These are phyloP conservation scores for Nakaseomyces uthaithaninus DNA, from an alignment of 1,139 yeast genomes.

Conservation along the genomic window DNA sequence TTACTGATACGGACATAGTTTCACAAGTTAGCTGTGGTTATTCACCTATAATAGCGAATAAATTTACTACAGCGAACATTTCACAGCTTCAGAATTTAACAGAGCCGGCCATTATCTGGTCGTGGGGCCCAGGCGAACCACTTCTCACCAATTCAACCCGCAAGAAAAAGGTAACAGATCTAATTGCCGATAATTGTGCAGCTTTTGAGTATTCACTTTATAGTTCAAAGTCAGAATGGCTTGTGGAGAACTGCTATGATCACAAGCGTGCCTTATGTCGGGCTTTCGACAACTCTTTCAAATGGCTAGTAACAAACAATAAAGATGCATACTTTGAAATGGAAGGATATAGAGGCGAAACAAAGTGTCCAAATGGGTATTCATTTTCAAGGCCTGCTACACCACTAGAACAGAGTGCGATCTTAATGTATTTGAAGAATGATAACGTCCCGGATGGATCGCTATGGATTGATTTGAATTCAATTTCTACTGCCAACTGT, in stretches of 20 bases:
- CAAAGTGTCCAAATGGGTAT: slow-evolving; percentile 47
- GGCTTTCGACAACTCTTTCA: slow-evolving; percentile 33
- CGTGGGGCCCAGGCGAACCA: slow-evolving; percentile 62
- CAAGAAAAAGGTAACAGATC: slow-evolving; percentile 14
- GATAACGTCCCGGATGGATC: slow-evolving; percentile 11
- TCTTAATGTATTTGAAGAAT: slow-evolving; percentile 24
- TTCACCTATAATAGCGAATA: slow-evolving; percentile 46
- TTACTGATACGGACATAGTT: slow-evolving; percentile 35
- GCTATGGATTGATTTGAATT: slow-evolving; percentile 81
- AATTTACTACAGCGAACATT: slow-evolving; percentile 17
- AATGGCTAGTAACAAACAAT: slow-evolving; percentile 42
- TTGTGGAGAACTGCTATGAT: slow-evolving; percentile 56
- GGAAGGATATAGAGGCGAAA: slow-evolving; percentile 28
- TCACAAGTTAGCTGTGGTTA: slow-evolving; percentile 46
- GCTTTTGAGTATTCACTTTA: slow-evolving; percentile 25
- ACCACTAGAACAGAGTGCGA: slow-evolving; percentile 39
- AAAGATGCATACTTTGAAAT: slow-evolving; percentile 41
- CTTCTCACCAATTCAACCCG: slow-evolving; percentile 17
- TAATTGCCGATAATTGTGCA: slow-evolving; percentile 56
- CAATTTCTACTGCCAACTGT: slow-evolving; percentile 63
- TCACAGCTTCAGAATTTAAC: slow-evolving; percentile 30
- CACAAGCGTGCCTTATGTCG: slow-evolving; percentile 51
- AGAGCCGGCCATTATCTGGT: slow-evolving; percentile 46
- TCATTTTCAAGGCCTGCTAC: slow-evolving; percentile 51
- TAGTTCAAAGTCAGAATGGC: slow-evolving; percentile 44